phyloP scores from a whole-genome alignment of 768 basidiomycete genomes.

The Lentinula sp. region DNA sequence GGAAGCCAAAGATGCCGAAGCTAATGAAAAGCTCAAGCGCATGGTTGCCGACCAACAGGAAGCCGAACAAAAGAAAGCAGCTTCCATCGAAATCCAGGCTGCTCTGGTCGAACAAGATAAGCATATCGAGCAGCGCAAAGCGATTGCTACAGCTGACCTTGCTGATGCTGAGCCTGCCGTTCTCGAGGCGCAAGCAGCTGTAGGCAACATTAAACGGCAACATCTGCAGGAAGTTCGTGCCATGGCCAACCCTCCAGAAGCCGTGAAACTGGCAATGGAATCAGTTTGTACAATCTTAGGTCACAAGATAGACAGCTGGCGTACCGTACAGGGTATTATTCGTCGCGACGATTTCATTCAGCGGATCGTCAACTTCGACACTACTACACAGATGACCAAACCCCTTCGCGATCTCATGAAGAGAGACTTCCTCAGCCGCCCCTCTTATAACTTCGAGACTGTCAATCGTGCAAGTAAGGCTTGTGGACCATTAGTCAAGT shows the following conservation, averaged over 20 bases:
- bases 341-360: conserved; percentile 96
- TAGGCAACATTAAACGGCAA: conserved; percentile 92
- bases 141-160: conserved; percentile 89
- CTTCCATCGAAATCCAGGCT: conserved; percentile 93
- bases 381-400: conserved; percentile 84
- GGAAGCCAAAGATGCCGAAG: conserved; percentile 89
- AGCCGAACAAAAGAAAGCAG: conserved; percentile 96
- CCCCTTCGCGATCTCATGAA: conserved; percentile 86
- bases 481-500: conserved; percentile 96
- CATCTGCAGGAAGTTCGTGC: conserved; percentile 95
- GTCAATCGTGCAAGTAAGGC: conserved; percentile 92
- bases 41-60: conserved; percentile 99
- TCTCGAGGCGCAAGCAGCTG: conserved; percentile 90
- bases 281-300: conserved; percentile 96
- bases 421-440: conserved; percentile 84
- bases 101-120: conserved; percentile 89
- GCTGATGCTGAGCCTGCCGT: conserved; percentile 98
- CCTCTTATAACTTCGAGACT: conserved; percentile 90
- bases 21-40: conserved; percentile 93
- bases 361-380: conserved; percentile 94
- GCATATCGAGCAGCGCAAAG: conserved; percentile 80
- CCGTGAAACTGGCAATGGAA: conserved; percentile 97
- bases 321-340: conserved; percentile 91
- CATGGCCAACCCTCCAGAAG: conserved; percentile 98
- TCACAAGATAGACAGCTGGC: conserved; percentile 96